Base-by-base conservation (phyloP, 2,329 filamentous ascomycete species). In the Epichloe festucae region DNA sequence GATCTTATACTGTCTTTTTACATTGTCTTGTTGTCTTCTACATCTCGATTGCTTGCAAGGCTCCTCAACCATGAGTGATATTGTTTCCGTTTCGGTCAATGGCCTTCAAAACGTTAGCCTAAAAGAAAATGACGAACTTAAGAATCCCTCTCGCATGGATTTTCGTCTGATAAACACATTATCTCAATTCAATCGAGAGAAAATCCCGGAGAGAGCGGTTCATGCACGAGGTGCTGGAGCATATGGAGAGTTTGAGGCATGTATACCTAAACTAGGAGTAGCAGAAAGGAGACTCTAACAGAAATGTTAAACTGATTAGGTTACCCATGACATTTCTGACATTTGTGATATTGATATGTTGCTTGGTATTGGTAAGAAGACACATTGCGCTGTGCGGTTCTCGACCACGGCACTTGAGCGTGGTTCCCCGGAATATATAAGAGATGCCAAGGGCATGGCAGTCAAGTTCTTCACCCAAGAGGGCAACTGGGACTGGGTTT, bases 401-500 rank as follows among this genome's bases (percentile, higher is more conserved):
- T 87, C 82, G 0, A 87, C 83, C 6, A 84, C 88, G 12, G 79
- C 81, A n/a, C 81, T 81, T 5, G 82, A 77, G 44, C 73, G 78
- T 17, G 84, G 84, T 34, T 83, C 79, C 54, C 74, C 80, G 1
- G 84, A 88, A 57, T 81, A 80, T 0, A 79, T 78, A 4, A 76
- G 84, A 34, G 84, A 88, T 68, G 79, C 85, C 0, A 81, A 83
- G 53, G 84, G 84, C 1, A 87, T 85, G 60, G 81, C 83, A 2
- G 53, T 66, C 51, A 67, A 68, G 54, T 58, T 67, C 39, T 87
- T 85, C 59, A 87, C 84, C 0, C 80, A 85, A 38, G 81, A 86
- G 56, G 84, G 84, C 19, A 61, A 85, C 63, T 86, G 78, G 77
- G 84, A 88, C 63, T 81, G 82, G 74, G 83, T 87, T 23, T 83